Evolutionary conservation across 345 rosid genomes (phyloP).

Genomic region (Pistacia vera): DNA sequence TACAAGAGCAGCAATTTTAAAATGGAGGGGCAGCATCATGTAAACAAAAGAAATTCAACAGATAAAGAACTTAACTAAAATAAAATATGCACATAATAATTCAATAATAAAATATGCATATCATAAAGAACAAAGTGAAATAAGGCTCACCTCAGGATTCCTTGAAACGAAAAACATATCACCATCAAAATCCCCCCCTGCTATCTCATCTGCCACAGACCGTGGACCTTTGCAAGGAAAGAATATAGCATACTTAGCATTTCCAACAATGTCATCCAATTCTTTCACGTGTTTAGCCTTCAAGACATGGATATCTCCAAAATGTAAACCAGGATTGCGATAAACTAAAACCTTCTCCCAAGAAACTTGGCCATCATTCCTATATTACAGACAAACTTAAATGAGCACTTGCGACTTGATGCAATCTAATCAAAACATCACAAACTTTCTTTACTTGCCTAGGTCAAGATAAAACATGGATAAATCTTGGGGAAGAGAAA

Average conservation of each 20-base stretch:
- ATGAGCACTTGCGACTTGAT: background rate
- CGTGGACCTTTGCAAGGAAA: constrained; percentile 67
- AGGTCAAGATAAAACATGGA: background rate
- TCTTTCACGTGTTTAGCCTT: constrained; percentile 60
- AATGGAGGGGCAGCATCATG: background rate
- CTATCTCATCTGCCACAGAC: constrained; percentile 82
- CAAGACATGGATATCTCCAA: constrained; percentile 78
- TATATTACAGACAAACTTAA: constrained; percentile 15
- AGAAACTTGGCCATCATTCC: constrained; percentile 71
- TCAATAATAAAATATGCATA: background rate
- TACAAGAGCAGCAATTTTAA: no score
- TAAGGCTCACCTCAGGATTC: constrained; percentile 63
- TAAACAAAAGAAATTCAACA: background rate
- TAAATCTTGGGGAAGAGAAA: background rate
- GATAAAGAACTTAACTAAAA: no score
- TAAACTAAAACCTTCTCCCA: constrained; percentile 76
- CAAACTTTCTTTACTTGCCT: background rate
- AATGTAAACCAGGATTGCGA: constrained; percentile 79
- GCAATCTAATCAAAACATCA: background rate
- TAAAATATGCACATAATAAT: no score
- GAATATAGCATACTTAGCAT: constrained; percentile 77
- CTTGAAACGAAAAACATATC: constrained; percentile 73
- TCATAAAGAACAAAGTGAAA: background rate
- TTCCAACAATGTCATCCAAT: constrained; percentile 61
- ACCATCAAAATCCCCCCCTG: constrained; percentile 82